Evolutionary conservation across 768 basidiomycete genomes (phyloP), one percentile per base, ranked within the genome.

Genomic region (Coprinopsis cinerea): DNA sequence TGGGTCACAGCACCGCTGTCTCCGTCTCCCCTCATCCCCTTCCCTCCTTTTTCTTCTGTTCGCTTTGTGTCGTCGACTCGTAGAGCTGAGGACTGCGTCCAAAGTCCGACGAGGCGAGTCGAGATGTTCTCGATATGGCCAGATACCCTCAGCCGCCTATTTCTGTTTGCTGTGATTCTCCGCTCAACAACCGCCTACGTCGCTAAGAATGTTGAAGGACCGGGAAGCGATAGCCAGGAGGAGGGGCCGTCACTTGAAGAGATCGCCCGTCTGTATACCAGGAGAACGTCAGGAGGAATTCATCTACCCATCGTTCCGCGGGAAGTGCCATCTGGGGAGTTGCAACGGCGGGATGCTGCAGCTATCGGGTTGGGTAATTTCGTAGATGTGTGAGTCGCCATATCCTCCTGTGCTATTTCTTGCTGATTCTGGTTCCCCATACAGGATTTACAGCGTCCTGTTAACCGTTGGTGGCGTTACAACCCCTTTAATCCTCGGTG

Each of bases 391-490:
- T 86, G 61, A 64, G 75, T 68, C 17, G 27, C 34, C 27, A 15
- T 10, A 22, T 41, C 40, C 48, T 44, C 14, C 30, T 14, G 22
- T 4, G 26, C 15, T 32, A 4, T 18, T 34, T 20, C 11, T 22
- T 43, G 22, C 43, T 49, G 47, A n/a, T 10, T 41, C 14, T n/a
- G 22, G 41, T n/a, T n/a, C n/a, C n/a, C n/a, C n/a, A n/a, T 51
- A 23, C 56, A 88, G 86, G 35, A 73, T 79, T 2, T 89, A 89
- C 57, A 83, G 68, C 26, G 77, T 85, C 18, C 68, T 80, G 18
- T 62, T 86, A 18, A 72, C 69, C 25, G 66, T 88, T 30, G 84
- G 85, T 34, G 72, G 65, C 20, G 71, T 67, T 17, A 60, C 69
- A 9, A 67, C 72, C 5, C 76, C 85, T 14, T 65, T 88, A 11